Evolutionary conservation across 768 basidiomycete genomes (phyloP), one percentile per base, ranked within the genome.

Genomic region (Lactarius hatsudake): DNA sequence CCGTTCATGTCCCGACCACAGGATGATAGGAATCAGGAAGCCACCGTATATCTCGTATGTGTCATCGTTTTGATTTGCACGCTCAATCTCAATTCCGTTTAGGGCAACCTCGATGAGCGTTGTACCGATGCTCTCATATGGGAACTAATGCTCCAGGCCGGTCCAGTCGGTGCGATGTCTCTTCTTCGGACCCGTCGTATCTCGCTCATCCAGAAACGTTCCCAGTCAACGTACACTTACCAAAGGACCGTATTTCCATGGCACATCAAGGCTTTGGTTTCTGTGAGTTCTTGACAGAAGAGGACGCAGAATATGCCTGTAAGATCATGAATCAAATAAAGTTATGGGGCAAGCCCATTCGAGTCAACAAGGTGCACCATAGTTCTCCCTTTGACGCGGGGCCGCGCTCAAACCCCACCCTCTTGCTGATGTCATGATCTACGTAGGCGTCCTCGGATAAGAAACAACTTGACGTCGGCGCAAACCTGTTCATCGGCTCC

Each of bases 261-360:
- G 84, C 93, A 1, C 97, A 98, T 76, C 97, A 99, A 79, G 97
- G 97, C 57, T 99, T 98, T 79, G 97, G 97, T 48, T 99, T 99
- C 81, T 98, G 96, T 85, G 97, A 99, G 82, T 98, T 99, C 78
- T 81, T 96, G 78, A 95, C 95, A 45, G 96, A 98, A 81, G 96
- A 97, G 77, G 97, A 98, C 80, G 95, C 97, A 69, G 97, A 99
- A 79, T 99, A 99, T 78, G 96, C 95, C 65, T 98, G 96, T 85
- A 97, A 98, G 84, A 98, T 98, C 73, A 98, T 98, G 96, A 99
- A 99, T 77, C 96, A 98, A 83, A 98, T 99, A 76, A 99, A 99
- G 79, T 78, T 99, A 62, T 99, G 92, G 87, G 97, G 97, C 30
- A 98, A 98, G 76, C 97, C 97, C 38, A 97, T 99, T 66, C 85